These are phyloP conservation scores for Trichoderma orchidacearum DNA, from an alignment of 495 filamentous ascomycete genomes.

Conservation along the genomic window DNA sequence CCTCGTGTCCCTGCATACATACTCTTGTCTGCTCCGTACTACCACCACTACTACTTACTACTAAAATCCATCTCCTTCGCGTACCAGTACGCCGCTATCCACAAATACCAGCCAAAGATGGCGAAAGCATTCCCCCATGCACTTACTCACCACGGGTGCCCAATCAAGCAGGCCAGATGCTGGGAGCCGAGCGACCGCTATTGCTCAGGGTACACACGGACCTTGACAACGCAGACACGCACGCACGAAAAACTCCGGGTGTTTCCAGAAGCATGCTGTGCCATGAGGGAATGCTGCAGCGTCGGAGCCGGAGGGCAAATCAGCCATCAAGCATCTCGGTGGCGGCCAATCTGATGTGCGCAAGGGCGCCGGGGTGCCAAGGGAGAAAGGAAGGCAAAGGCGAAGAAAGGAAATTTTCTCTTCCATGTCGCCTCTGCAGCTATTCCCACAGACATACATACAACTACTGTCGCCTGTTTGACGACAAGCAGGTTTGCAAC, in stretches of 20 bases:
- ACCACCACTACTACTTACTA: no score
- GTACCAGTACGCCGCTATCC: not conserved
- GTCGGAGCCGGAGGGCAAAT: not conserved
- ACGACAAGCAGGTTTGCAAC: not conserved
- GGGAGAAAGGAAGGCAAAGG: not conserved
- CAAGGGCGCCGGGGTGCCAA: no score
- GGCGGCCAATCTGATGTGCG: no score
- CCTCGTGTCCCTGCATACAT: no score
- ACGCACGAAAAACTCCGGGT: no score
- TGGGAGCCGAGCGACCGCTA: no score
- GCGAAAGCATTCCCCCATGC: not conserved
- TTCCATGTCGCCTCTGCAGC: not conserved
- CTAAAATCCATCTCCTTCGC: no score
- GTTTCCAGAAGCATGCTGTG: not conserved
- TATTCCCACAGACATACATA: not conserved
- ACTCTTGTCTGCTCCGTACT: no score
- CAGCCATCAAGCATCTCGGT: not conserved
- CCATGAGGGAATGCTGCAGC: not conserved
- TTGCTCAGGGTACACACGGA: no score
- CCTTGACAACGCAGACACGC: no score
- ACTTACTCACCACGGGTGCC: not conserved
- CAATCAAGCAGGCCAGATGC: not conserved
- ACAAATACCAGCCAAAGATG: not conserved
- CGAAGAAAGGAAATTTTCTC: not conserved
- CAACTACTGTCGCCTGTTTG: not conserved